Percentiles rank a stretch among this genome's conserved stretches.
Evolutionary conservation across 1,284 basidiomycete genomes (phyloP).

Genomic region (Malassezia brasiliensis): DNA sequence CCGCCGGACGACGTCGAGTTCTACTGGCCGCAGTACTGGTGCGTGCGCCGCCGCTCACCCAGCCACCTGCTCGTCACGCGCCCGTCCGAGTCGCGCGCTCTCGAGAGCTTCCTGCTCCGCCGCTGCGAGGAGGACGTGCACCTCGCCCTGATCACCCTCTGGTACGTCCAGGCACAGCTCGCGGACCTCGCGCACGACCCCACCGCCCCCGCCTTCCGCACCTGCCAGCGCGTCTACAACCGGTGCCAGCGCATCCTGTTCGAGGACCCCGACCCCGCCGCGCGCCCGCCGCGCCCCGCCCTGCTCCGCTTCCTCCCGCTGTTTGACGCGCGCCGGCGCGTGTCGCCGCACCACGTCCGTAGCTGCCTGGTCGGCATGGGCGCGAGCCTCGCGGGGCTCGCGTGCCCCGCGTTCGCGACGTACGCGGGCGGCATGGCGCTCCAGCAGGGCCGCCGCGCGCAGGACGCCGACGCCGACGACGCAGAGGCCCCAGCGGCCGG

Average conservation of each 20-base stretch:
- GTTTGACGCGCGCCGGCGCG: slow-evolving; percentile 17
- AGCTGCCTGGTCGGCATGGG: slow-evolving; percentile 79
- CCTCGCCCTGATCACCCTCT: slow-evolving; percentile 42
- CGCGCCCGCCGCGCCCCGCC: slow-evolving; percentile 11
- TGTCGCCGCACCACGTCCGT: slow-evolving; percentile 43
- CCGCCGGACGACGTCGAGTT: slow-evolving; percentile 37
- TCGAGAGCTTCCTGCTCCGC: slow-evolving; percentile 42
- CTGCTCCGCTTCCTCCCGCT: slow-evolving; percentile 7
- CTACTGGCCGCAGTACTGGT: slow-evolving; percentile 47
- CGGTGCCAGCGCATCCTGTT: slow-evolving; percentile 96
- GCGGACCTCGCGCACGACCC: slow-evolving; percentile 47
- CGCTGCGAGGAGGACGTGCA: slow-evolving; percentile 42
- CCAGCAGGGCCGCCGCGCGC: slow-evolving; percentile 59
- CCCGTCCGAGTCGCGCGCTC: slow-evolving; percentile 35
- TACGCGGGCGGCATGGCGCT: slow-evolving; percentile 73
- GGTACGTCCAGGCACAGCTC: slow-evolving; percentile 46
- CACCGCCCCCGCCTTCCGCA: slow-evolving; percentile 69
- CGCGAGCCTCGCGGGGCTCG: slow-evolving; percentile 65
- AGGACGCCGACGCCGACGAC: background rate
- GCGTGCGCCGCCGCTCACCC: background rate
- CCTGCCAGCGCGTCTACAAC: slow-evolving; percentile 85
- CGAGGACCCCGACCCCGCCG: slow-evolving; percentile 56
- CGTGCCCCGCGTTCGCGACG: slow-evolving; percentile 63
- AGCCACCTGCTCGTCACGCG: slow-evolving; percentile 42
- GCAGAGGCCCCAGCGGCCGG: too few relatives aligned